Conservation (phyloP, 192 early-diverging fungal genomes). For the Podila clonocystis region DNA sequence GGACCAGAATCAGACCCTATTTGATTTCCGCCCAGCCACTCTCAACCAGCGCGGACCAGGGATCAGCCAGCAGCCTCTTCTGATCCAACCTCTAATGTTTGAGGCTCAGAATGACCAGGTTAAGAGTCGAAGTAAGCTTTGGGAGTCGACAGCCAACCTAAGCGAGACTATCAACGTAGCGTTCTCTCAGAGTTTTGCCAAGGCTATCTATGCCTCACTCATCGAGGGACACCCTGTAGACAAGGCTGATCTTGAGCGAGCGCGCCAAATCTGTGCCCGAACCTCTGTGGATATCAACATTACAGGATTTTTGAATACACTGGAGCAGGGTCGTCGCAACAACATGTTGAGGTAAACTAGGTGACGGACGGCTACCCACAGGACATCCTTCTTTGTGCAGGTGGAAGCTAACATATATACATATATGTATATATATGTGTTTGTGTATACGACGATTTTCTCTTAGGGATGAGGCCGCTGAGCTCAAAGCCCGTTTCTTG, state of each 20-base stretch:
- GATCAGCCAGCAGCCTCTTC: constrained; percentile 6
- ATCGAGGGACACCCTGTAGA: constrained; percentile 59
- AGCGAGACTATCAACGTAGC: constrained; percentile 55
- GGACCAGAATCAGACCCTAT: constrained; percentile 22
- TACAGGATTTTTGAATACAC: constrained; percentile 65
- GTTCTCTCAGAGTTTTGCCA: constrained; percentile 63
- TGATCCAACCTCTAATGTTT: constrained; percentile 7
- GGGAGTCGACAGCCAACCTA: constrained; percentile 33
- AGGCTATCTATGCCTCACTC: constrained; percentile 62
- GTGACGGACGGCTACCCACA: not conserved
- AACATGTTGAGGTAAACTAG: constrained; percentile 38
- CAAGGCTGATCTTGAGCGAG: constrained; percentile 56
- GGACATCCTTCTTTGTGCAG: not conserved
- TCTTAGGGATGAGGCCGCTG: constrained; percentile 47
- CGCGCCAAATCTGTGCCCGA: constrained; percentile 57
- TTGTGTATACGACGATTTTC: not conserved
- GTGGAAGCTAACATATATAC: not conserved
- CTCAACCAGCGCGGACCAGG: constrained; percentile 34
- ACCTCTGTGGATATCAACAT: constrained; percentile 65
- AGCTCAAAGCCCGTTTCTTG: constrained; percentile 60
- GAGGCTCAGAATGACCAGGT: constrained; percentile 16
- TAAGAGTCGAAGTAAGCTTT: constrained; percentile 8
- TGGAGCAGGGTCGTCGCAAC: constrained; percentile 49
- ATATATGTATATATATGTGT: no score
- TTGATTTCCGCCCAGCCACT: constrained; percentile 32